Evolutionary conservation across 352 stramenopile genomes (phyloP), one percentile per base, ranked within the genome.

Genomic region (Globisporangium canariense): DNA sequence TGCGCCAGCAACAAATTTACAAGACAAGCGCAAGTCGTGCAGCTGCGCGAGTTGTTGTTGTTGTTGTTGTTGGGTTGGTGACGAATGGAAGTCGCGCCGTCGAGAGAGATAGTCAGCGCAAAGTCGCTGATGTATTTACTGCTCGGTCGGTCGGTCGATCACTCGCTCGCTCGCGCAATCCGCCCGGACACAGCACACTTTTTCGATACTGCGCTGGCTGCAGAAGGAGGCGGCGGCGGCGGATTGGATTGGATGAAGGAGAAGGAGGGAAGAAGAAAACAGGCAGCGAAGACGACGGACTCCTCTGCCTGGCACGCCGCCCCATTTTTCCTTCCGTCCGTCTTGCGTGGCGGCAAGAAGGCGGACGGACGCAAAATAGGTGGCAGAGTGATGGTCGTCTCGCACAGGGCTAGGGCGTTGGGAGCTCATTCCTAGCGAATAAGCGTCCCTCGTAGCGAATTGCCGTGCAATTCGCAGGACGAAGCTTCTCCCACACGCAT

Each of bases 191-290:
- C 28, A 56, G 28, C 50, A 38, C 50, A 38, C 50, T 56, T 53
- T 62, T 62, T 62, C 32, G 56, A 62, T 62, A 41, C 55, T 62
- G 56, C n/a, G 11, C 10, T 22, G 56, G 38, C 38, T 28, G 36
- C 41, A n/a, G 28, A 52, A 60, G 28, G 55, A 20, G 25, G 54
- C n/a, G 38, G 32, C 7, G 32, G 32, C 32, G 32, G 32, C 40
- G 40, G n/a, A 22, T 50, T 28, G 38, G 11, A 49, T 51, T 41
- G 32, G 38, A 6, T 20, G 54, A 43, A 25, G 38, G 5, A 47
- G 14, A 20, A 18, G 41, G 10, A 20, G 54, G 25, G 38, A 18
- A 47, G 41, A 20, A 18, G 41, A 20, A 20, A 62, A 38, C 56
- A 62, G 56, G 32, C 46, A 53, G 56, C 41, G 56, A 62, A 62